Evolutionary conservation across 371 early-diverging fungal genomes (phyloP).

Genomic region (Quaeritorhiza haematococci): DNA sequence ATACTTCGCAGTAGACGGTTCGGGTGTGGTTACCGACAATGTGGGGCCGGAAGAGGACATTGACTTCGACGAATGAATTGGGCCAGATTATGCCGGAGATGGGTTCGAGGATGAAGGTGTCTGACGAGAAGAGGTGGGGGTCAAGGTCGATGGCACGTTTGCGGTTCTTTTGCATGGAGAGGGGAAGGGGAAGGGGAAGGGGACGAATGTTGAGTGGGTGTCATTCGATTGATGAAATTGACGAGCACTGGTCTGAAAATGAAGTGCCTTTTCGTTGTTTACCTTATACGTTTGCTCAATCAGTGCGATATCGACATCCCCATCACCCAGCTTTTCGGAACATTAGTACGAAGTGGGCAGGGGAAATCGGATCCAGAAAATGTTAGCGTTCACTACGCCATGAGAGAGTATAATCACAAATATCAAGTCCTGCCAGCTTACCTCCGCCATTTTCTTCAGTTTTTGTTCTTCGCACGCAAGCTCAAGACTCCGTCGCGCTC

Average conservation of each 20-base stretch:
- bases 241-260: no score
- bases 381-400: no score
- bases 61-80: constrained; percentile 35
- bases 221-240: no score
- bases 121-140: constrained; percentile 24
- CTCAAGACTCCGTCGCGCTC: constrained; percentile 5
- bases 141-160: constrained; percentile 28
- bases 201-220: no score
- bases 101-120: constrained; percentile 35
- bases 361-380: no score
- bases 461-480: no score
- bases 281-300: constrained; percentile 34
- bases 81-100: constrained; percentile 44
- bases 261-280: no score
- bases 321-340: no score
- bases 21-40: constrained; percentile 25
- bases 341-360: no score
- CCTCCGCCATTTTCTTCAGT: no score
- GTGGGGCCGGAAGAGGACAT: constrained; percentile 33
- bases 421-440: no score
- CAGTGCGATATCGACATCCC: constrained; percentile 37
- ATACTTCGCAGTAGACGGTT: constrained; percentile 40
- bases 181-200: not conserved
- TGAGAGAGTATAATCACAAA: no score
- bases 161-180: constrained; percentile 33